phyloP scores from a whole-genome alignment of 495 filamentous ascomycete genomes.

The Xylaria scruposa region DNA sequence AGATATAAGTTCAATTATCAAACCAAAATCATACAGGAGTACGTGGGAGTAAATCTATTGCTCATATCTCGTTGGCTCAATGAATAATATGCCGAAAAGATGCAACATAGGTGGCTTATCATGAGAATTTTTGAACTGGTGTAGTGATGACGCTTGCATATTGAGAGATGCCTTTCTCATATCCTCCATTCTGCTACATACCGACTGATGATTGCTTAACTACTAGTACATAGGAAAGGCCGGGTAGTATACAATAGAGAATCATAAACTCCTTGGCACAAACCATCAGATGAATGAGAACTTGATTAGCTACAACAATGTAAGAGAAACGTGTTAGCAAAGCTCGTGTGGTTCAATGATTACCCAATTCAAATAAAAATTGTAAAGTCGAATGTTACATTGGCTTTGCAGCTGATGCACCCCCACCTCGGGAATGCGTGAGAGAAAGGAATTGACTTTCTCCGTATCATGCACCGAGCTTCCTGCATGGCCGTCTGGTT shows the following conservation, averaged over 20 bases:
- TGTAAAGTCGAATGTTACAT: not conserved
- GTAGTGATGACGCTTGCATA: not conserved
- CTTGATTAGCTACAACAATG: not conserved
- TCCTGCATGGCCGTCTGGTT: not conserved
- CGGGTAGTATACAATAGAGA: not conserved
- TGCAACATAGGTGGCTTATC: not conserved
- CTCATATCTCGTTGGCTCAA: not conserved
- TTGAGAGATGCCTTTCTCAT: not conserved
- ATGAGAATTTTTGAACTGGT: not conserved
- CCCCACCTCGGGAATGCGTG: not conserved
- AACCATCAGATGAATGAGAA: not conserved
- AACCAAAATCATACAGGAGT: not conserved
- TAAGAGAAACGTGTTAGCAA: not conserved
- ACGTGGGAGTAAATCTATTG: not conserved
- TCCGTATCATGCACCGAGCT: not conserved
- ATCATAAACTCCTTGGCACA: not conserved
- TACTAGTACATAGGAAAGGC: not conserved
- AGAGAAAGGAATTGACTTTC: not conserved
- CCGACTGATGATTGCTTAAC: not conserved
- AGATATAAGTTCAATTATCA: not conserved
- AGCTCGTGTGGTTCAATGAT: not conserved
- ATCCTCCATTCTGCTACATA: not conserved
- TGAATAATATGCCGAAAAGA: not conserved
- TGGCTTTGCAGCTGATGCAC: not conserved
- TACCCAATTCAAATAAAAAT: conserved; percentile 2